Percentiles rank a stretch among this genome's conserved stretches.
phyloP scores from a whole-genome alignment of 2,329 filamentous ascomycete species.

The Macrophomina phaseolina region DNA sequence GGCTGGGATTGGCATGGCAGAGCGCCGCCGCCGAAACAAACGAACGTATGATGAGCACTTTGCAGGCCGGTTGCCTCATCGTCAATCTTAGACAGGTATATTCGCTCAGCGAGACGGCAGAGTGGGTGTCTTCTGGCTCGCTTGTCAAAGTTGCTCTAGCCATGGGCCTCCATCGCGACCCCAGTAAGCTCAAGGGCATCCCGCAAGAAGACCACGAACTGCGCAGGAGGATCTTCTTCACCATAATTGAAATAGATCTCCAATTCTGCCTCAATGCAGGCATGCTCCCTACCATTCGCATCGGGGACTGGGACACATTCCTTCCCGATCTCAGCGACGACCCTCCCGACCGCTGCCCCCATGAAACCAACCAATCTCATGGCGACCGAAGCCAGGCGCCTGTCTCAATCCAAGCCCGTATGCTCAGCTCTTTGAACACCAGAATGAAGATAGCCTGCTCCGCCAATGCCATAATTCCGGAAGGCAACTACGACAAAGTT shows the following conservation, averaged over 20 bases:
- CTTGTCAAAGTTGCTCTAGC: slow-evolving; percentile 49
- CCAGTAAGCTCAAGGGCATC: slow-evolving; percentile 44
- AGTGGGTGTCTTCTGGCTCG: slow-evolving; percentile 36
- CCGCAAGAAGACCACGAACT: slow-evolving; percentile 47
- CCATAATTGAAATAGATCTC: slow-evolving; percentile 50
- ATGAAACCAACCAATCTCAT: not conserved
- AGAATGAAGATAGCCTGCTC: slow-evolving; percentile 9
- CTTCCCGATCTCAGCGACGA: not conserved
- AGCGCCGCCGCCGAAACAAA: slow-evolving; percentile 13
- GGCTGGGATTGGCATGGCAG: slow-evolving; percentile 18
- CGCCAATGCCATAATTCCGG: slow-evolving; percentile 10
- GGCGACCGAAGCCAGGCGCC: not conserved
- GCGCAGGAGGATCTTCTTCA: slow-evolving; percentile 53
- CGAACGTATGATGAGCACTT: slow-evolving; percentile 5
- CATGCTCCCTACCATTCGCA: slow-evolving; percentile 27
- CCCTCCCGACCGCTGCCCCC: not conserved
- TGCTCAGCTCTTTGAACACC: slow-evolving; percentile 7
- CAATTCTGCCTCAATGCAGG: slow-evolving; percentile 34
- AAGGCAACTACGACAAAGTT: slow-evolving; percentile 19
- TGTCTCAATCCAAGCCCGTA: slow-evolving; percentile 2
- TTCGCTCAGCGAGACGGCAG: slow-evolving; percentile 1
- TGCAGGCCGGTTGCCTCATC: slow-evolving; percentile 11
- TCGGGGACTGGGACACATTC: slow-evolving; percentile 15
- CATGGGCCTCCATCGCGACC: slow-evolving; percentile 51
- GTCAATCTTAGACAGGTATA: slow-evolving; percentile 1